Evolutionary conservation across 2,329 filamentous ascomycete genomes (phyloP), one percentile per base, ranked within the genome.

Genomic region (Dactylellina haptotyla): DNA sequence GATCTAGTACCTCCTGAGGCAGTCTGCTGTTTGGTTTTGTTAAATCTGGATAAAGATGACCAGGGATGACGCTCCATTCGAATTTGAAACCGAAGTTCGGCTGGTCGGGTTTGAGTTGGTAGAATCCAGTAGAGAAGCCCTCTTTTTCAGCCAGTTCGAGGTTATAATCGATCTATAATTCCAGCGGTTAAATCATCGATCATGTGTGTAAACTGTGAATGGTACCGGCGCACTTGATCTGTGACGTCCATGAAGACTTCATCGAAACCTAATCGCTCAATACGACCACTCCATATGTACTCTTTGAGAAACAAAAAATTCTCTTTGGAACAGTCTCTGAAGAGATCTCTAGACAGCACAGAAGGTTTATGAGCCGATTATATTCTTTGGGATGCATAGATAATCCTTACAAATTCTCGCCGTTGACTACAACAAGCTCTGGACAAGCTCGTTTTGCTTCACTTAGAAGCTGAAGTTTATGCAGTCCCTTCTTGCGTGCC

Each of bases 181-280:
- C 25, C 5, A 30, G 23, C n/a, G 3, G 18, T 54, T 37, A 54
- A 34, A 34, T 34, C 14, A 34, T 34, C 32, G 14, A 6, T 34
- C 18, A 41, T 41, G n/a, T n/a, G n/a, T n/a, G n/a, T 41, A 41
- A 41, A 16, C 37, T 28, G 8, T 14, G 23, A 14, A 51, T 51
- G 10, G 1, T 18, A 25, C 28, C 8, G 34, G 10, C 8, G 23
- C 50, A 73, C 69, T 32, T 73, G 69, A n/a, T 96, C 91, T 6
- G 92, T 94, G 45, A 94, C 90, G 78, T 98, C 92, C 81, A 91
- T 81, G 78, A 88, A 91, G 2, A 96, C 89, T 83, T 98, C 95
- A 80, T 98, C 95, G 76, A 98, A 92, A 0, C 95, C 94, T 26
- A 98, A 83, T 20, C 90, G 87, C 81, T 98, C 93, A 1, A 89